Evolutionary conservation across 169 alveolate species (phyloP), one percentile per base, ranked within the genome.

Genomic region (Miamiensis avidus): DNA sequence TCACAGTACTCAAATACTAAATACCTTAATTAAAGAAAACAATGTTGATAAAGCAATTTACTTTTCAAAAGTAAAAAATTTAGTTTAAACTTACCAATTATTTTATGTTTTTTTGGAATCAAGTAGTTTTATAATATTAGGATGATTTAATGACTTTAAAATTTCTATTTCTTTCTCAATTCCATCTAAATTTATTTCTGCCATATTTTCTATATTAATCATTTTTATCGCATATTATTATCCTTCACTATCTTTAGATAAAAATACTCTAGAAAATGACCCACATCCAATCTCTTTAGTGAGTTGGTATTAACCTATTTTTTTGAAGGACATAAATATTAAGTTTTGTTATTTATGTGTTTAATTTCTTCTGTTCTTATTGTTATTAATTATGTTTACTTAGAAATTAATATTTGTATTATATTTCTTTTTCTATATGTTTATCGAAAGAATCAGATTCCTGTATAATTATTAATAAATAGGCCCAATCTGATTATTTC

Each of bases 171-270:
- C 89, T 75, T 81, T 78, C 32, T 78, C 82, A 26, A 86, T 81
- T 74, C 34, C 29, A 1, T 83, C 27, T 31, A 74, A 33, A 69
- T 65, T 75, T 34, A 75, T 82, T n/a, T 81, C 65, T 27, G 75
- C 49, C 31, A 81, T 31, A 25, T 79, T 79, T 65, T 82, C 27
- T 76, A 64, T 86, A 73, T 82, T 78, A 26, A 86, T 86, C 87
- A 81, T 86, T 81, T 86, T 86, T 26, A 86, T 86, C n/a, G 90
- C 90, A 72, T 86, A 78, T 65, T 86, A 81, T 25, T 81, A 25
- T 49, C 65, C n/a, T 81, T 84, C 82, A 20, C 81, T 75, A 11
- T 74, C 49, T 32, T 28, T 86, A 4, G 87, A 86, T 64, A 73
- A 49, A 65, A 69, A 82, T 0, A 86, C 90, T 64, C 86, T 79